These are phyloP conservation scores for Aspergillus amoenus DNA, from an alignment of 2,329 filamentous ascomycete genomes.

Conservation along the genomic window DNA sequence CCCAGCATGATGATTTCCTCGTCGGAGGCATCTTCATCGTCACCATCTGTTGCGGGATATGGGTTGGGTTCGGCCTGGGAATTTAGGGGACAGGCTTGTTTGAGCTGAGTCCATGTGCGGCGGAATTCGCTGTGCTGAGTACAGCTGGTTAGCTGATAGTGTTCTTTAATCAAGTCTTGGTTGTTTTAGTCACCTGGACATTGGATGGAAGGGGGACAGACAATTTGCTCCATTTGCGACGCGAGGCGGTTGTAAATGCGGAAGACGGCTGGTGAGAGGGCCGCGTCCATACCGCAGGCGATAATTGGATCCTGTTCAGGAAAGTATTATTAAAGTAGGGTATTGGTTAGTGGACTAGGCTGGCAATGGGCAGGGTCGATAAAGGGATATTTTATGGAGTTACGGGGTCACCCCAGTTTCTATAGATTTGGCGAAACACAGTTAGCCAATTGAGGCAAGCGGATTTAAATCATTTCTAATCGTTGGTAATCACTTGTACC, in stretches of 20 bases:
- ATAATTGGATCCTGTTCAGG: background rate
- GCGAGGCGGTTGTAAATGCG: constrained; percentile 69
- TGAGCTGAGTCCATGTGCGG: constrained; percentile 68
- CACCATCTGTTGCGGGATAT: constrained; percentile 43
- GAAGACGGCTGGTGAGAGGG: constrained; percentile 65
- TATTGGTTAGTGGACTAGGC: no score
- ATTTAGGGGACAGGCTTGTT: constrained; percentile 57
- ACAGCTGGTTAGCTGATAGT: background rate
- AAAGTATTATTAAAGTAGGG: no score
- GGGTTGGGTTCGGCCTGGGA: constrained; percentile 30
- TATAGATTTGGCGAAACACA: no score
- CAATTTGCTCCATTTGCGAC: constrained; percentile 72
- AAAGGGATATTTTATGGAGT: no score
- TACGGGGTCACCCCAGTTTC: no score
- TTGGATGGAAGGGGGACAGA: constrained; percentile 38
- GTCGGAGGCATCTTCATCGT: constrained; percentile 57
- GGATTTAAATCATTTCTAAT: background rate
- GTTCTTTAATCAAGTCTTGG: no score
- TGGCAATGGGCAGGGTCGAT: no score
- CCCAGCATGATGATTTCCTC: constrained; percentile 67
- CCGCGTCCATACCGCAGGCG: background rate
- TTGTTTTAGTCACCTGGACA: background rate
- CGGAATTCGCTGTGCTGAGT: constrained; percentile 74
- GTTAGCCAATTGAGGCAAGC: background rate
- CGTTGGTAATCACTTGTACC: background rate